Evolutionary conservation across 1,139 yeast species (phyloP).

Genomic region (Ashbya aceris): DNA sequence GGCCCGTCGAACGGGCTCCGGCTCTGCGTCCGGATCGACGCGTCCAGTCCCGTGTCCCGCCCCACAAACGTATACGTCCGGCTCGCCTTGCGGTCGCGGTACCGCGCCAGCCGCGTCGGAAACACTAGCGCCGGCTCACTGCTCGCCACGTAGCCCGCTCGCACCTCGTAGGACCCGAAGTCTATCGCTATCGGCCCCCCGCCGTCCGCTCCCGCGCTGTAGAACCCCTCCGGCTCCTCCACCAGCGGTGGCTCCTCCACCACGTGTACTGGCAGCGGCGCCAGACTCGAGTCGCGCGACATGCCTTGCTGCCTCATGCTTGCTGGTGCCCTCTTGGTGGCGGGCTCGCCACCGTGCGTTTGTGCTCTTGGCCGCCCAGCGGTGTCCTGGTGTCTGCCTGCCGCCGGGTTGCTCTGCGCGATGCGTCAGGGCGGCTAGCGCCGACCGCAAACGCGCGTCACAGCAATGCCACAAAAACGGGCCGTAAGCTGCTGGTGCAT

Average conservation of each 20-base stretch:
- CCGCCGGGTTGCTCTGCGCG: no score
- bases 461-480: no score
- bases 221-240: constrained; percentile 40
- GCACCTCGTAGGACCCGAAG: constrained; percentile 60
- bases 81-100: constrained; percentile 65
- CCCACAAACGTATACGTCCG: constrained; percentile 69
- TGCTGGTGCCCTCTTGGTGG: no score
- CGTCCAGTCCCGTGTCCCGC: constrained; percentile 67
- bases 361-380: no score
- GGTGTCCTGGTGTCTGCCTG: no score
- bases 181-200: constrained; percentile 73
- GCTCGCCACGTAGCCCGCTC: constrained; percentile 60
- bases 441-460: no score
- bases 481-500: no score
- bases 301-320: constrained; percentile 5
- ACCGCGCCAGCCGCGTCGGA: constrained; percentile 62
- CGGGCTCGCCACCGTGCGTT: no score
- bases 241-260: constrained; percentile 40
- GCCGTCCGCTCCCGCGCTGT: constrained; percentile 38
- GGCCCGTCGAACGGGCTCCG: constrained; percentile 84
- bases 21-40: constrained; percentile 55
- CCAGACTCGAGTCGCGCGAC: constrained; percentile 27
- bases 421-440: no score
- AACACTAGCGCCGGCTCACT: constrained; percentile 54
- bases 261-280: constrained; percentile 45